phyloP scores from a whole-genome alignment of 331 rosid genomes.

The Quercus phellos region DNA sequence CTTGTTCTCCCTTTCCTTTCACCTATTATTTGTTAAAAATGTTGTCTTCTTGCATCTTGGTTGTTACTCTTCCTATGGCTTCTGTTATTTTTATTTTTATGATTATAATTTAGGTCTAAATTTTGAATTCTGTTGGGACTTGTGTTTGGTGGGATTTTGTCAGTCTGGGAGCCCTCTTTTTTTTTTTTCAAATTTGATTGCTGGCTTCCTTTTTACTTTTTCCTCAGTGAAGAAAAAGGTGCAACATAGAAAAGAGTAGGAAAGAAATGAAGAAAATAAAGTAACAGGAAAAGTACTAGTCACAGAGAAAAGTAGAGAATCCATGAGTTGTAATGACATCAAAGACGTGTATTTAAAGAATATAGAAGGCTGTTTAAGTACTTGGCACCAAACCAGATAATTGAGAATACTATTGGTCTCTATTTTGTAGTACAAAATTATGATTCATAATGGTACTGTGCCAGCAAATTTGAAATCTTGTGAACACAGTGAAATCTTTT shows the following conservation, averaged over 20 bases:
- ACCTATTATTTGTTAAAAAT: too few relatives aligned
- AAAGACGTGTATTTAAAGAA: not conserved
- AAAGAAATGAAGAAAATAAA: not conserved
- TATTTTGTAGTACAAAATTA: too few relatives aligned
- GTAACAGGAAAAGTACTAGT: not conserved
- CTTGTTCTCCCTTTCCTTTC: too few relatives aligned
- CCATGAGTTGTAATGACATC: not conserved
- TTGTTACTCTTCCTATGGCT: too few relatives aligned
- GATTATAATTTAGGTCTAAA: too few relatives aligned
- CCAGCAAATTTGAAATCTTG: too few relatives aligned
- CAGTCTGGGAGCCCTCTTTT: not conserved
- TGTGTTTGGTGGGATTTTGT: slow-evolving; percentile 1
- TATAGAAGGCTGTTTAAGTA: not conserved
- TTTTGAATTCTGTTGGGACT: slow-evolving; percentile 4
- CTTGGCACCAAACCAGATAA: not conserved
- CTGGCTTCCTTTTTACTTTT: not conserved
- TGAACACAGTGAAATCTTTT: too few relatives aligned
- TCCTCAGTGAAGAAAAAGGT: not conserved
- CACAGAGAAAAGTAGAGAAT: not conserved
- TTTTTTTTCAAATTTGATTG: slow-evolving; percentile 12
- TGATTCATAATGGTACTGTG: too few relatives aligned
- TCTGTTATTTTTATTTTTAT: too few relatives aligned
- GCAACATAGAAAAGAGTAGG: not conserved
- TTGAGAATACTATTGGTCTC: not conserved
- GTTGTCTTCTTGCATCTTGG: too few relatives aligned